Conservation (phyloP, 2,329 filamentous ascomycete genomes). For the Tolypocladium cylindrosporum region DNA sequence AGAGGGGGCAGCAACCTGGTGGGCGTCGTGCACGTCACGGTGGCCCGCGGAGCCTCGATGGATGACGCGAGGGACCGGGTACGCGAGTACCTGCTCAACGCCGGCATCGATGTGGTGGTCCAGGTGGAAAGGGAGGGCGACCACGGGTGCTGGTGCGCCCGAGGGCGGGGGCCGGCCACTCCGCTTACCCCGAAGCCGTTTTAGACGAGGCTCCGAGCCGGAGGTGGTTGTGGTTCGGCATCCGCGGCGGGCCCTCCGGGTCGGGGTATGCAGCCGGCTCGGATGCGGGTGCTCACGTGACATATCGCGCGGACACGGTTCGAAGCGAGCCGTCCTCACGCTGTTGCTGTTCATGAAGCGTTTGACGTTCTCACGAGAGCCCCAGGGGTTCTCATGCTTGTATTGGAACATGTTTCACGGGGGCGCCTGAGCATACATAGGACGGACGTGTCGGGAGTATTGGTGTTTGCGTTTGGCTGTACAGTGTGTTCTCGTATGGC, state of each 20-base stretch:
- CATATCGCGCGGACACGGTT: neutral
- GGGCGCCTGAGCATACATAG: neutral
- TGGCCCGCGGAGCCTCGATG: conserved; percentile 58
- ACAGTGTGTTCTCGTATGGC: neutral
- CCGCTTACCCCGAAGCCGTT: conserved; percentile 23
- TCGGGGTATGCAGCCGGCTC: neutral
- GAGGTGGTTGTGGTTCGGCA: neutral
- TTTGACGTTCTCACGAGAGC: neutral
- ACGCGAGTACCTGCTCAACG: conserved; percentile 55
- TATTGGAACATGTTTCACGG: neutral
- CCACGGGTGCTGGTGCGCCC: conserved; percentile 46
- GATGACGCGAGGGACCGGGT: conserved; percentile 81
- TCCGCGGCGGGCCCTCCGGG: neutral
- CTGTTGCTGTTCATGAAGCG: neutral
- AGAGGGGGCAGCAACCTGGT: conserved; percentile 47
- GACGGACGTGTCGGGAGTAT: neutral
- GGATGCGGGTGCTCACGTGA: neutral
- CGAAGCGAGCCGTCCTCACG: neutral
- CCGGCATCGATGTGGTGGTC: conserved; percentile 71
- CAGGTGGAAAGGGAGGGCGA: conserved; percentile 85
- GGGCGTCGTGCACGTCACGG: conserved; percentile 80
- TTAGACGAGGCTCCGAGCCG: conserved; percentile 8
- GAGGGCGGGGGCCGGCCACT: conserved; percentile 18
- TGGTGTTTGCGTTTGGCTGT: neutral
- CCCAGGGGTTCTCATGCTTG: neutral